Base-by-base conservation (phyloP, 345 rosid genomes). In the Triadica sebifera region DNA sequence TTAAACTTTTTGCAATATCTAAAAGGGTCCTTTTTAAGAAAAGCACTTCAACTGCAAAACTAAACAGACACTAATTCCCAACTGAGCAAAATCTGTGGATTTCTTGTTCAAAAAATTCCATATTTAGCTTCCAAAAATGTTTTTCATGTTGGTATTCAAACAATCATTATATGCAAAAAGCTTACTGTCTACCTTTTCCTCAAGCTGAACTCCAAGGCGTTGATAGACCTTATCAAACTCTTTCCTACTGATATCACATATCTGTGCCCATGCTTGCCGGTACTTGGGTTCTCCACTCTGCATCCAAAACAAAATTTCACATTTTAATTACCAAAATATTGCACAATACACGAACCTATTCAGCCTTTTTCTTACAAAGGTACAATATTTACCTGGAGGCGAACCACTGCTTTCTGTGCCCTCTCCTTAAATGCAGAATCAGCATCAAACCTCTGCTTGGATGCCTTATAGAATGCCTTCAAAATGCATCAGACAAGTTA, bases 271-370 rank as follows among this genome's bases (percentile, higher is more conserved):
- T 70, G 97, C 98, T 79, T 76, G 82, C 56, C 85, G 89, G 72
- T 95, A 93, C 67, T 76, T 81, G 39, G 86, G 79, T 69, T 95
- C 98, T 75, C 98, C 98, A 72, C 98, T 89, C 99, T 95, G 78
- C 64, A 61, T 29, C 13, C 60, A 63, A 1, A 67, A 51, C 37
- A 43, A 65, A 58, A 56, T 19, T 16, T 43, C n/a, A 43, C 34
- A 56, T 22, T 22, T 41, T 19, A 8, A 9, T 24, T 24, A 59
- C 47, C 16, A 20, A 19, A 17, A 71, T 53, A 61, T n/a, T 15
- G 9, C 25, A 71, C 49, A 34, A 1, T 17, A 56, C 3, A 57
- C 62, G 66, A 75, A 41, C 0, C 11, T 4, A 63, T 7, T 12
- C 34, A 10, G 24, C 25, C 65, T 57, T 49, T 2, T 15, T 73